phyloP scores from a whole-genome alignment of 2,329 filamentous ascomycete genomes.

The Lasiodiplodia gonubiensis region DNA sequence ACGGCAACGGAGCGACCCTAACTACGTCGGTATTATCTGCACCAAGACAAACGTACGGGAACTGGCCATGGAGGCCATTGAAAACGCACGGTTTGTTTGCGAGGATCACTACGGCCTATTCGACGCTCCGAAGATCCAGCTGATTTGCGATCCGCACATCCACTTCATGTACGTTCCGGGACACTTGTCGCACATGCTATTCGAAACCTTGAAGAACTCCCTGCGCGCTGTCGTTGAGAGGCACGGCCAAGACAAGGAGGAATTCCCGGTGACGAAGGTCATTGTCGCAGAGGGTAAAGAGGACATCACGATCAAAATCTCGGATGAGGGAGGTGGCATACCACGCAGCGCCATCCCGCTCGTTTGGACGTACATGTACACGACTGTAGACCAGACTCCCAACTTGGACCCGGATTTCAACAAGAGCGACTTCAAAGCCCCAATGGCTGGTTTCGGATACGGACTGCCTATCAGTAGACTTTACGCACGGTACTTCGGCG shows the following conservation, averaged over 20 bases:
- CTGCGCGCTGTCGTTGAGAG: slow-evolving; percentile 94
- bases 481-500: slow-evolving; percentile 96
- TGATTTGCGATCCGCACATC: slow-evolving; percentile 91
- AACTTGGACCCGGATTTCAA: slow-evolving; percentile 97
- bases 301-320: slow-evolving; percentile 98
- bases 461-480: slow-evolving; percentile 91
- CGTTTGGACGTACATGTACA: slow-evolving; percentile 99
- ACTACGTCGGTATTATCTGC: slow-evolving; percentile 98
- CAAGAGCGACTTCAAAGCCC: slow-evolving; percentile 98
- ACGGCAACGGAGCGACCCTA: slow-evolving; percentile 83
- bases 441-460: slow-evolving; percentile 99
- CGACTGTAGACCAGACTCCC: slow-evolving; percentile 94
- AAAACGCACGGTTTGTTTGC: slow-evolving; percentile 98
- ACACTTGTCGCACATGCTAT: slow-evolving; percentile 99
- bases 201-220: slow-evolving; percentile 98
- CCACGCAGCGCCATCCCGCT: slow-evolving; percentile 90
- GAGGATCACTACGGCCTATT: slow-evolving; percentile 98
- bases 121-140: slow-evolving; percentile 93
- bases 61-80: slow-evolving; percentile 94
- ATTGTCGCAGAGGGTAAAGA: slow-evolving; percentile 98
- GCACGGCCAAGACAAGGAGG: slow-evolving; percentile 92
- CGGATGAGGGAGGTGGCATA: slow-evolving; percentile 95
- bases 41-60: slow-evolving; percentile 97
- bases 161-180: slow-evolving; percentile 99
- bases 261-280: slow-evolving; percentile 95